Conservation (phyloP, 2,329 filamentous ascomycete species). For the Penicillium sp. region DNA sequence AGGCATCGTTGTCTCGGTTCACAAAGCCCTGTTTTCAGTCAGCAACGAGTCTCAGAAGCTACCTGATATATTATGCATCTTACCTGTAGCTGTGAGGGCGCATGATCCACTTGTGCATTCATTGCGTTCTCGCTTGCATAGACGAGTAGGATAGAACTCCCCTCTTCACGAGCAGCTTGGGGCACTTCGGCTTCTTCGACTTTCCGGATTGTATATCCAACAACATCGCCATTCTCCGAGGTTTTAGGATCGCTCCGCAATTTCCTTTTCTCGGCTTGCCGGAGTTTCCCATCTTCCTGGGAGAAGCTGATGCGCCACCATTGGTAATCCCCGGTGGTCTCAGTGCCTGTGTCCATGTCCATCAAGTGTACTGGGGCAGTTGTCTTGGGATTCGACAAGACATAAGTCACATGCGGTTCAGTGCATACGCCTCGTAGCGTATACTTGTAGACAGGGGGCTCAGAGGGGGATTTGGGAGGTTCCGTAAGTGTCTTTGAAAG, state of each 20-base stretch:
- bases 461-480: slow-evolving; percentile 39
- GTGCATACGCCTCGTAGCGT: slow-evolving; percentile 58
- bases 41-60: slow-evolving; percentile 4
- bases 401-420: slow-evolving; percentile 54
- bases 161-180: slow-evolving; percentile 51
- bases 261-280: slow-evolving; percentile 28
- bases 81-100: slow-evolving; percentile 40
- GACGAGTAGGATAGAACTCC: slow-evolving; percentile 53
- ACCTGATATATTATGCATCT: slow-evolving; percentile 4
- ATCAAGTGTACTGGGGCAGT: slow-evolving; percentile 26
- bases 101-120: slow-evolving; percentile 29
- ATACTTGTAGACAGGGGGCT: slow-evolving; percentile 49
- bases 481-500: slow-evolving; percentile 49
- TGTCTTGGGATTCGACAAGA: slow-evolving; percentile 43
- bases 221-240: slow-evolving; percentile 32
- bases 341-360: slow-evolving; percentile 29
- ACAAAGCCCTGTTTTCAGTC: slow-evolving; percentile 43
- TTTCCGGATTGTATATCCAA: slow-evolving; percentile 41
- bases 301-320: slow-evolving; percentile 58
- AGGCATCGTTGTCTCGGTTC: slow-evolving; percentile 47
- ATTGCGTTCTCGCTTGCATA: slow-evolving; percentile 55
- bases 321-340: slow-evolving; percentile 39
- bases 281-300: slow-evolving; percentile 40
- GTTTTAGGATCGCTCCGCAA: slow-evolving; percentile 17
- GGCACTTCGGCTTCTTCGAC: slow-evolving; percentile 54